Conservation (phyloP, 75 land plant genomes). For the Chamaecyparis obtusa region DNA sequence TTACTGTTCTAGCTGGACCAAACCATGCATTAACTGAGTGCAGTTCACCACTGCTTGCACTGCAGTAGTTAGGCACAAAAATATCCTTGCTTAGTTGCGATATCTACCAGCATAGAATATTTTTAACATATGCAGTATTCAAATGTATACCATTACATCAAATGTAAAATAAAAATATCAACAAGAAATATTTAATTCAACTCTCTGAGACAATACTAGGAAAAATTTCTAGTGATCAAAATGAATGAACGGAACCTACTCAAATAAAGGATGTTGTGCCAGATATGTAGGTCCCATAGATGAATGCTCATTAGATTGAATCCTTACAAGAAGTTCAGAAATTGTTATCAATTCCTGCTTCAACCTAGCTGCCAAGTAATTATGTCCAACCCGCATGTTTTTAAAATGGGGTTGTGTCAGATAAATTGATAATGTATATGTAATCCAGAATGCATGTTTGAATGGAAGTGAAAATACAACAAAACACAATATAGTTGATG, state of each 20-base stretch:
- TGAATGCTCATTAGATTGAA: slow-evolving; percentile 24
- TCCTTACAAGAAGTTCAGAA: slow-evolving; percentile 71
- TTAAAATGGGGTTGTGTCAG: not conserved
- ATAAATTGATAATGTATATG: not conserved
- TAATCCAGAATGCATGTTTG: not conserved
- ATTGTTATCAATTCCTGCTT: slow-evolving; percentile 94
- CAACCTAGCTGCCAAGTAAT: slow-evolving; percentile 85
- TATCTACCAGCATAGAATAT: slow-evolving; percentile 52
- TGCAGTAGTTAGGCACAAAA: slow-evolving; percentile 64
- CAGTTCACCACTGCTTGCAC: slow-evolving; percentile 73
- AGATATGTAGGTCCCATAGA: slow-evolving; percentile 63
- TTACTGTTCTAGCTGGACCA: slow-evolving; percentile 95
- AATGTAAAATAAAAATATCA: not conserved
- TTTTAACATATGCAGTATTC: slow-evolving; percentile 4
- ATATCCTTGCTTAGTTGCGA: slow-evolving; percentile 76
- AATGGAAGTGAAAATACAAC: not conserved
- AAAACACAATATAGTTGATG: not conserved
- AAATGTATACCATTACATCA: not conserved
- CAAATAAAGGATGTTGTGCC: slow-evolving; percentile 96
- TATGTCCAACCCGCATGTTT: slow-evolving; percentile 79
- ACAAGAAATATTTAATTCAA: not conserved
- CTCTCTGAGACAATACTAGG: not conserved
- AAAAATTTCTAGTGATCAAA: not conserved
- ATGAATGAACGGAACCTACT: slow-evolving; percentile 53
- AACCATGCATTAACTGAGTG: slow-evolving; percentile 94